Base-by-base conservation (phyloP, 139 green algal genomes). In the Chlamydomonas incerta region DNA sequence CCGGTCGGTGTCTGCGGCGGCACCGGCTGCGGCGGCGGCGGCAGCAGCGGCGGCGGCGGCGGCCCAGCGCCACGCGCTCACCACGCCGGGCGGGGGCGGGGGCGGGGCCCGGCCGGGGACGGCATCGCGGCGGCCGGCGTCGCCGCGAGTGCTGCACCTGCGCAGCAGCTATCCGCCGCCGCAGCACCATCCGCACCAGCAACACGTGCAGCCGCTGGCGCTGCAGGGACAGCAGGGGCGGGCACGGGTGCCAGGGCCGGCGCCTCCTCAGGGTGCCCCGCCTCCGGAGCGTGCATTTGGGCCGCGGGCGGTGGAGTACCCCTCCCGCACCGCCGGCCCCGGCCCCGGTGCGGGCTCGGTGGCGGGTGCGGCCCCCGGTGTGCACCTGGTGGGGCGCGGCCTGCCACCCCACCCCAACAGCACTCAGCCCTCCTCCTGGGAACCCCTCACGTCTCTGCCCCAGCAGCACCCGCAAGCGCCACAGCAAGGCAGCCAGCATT, bases 231-330 rank as follows among this genome's bases (percentile, higher is more conserved):
- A 31, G 26, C 62, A 33, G 11, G 62, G 26, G 6, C 10, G n/a
- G n/a, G n/a, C n/a, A n/a, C n/a, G n/a, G n/a, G n/a, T n/a, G n/a
- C n/a, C n/a, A n/a, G n/a, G n/a, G n/a, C n/a, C n/a, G n/a, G n/a
- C n/a, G n/a, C n/a, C n/a, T n/a, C n/a, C n/a, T n/a, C n/a, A n/a
- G n/a, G 74, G 58, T 35, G 74, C 34, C 0, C 77, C 77, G 3
- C 77, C 77, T 21, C 77, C 77, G 26, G 77, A 84, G 11, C 77
- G 77, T 31, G 77, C 77, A 4, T 84, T 84, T 20, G 77, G 77
- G 2, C 77, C 77, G 1, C 77, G 77, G 10, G 77, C 77, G 5
- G 20, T 63, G 0, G 77, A 84, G 26, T 84, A 84, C 77, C 41
- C 77, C 10, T 65, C 77, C 46, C 77, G 77, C 46, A 13, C 72